Base-by-base conservation (phyloP, 768 basidiomycete genomes). In the Lentinula lateritia region DNA sequence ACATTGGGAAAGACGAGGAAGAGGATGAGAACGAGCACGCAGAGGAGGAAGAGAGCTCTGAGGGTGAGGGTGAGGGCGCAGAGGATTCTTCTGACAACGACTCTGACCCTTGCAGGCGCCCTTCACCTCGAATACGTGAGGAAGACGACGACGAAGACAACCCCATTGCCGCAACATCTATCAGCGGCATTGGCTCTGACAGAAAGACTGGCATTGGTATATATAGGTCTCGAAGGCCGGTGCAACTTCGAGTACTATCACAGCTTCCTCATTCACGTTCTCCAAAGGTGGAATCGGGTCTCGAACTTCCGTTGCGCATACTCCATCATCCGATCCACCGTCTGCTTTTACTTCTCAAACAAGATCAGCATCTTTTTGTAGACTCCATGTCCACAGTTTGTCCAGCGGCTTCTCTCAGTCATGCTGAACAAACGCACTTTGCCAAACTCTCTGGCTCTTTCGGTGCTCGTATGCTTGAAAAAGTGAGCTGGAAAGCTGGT, bases 401-500 rank as follows among this genome's bases (percentile, higher is more conserved):
- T 53, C 75, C 81, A 16, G 75, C 78, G 2, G 76, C 79, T 3
- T 76, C 79, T 4, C 81, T 97, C 18, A 83, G 82, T 18, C 74
- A 84, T 1, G 67, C 79, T 16, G 95, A 98, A 66, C 77, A 80
- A 61, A 78, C 80, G n/a, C 95, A 98, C 70, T 96, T 99, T 72
- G 80, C 76, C 64, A 92, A 90, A 66, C 79, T 98, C 12, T 78
- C 83, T 45, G 82, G 85, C 15, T 80, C 89, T 0, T 88, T 93
- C 63, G 96, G 95, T 66, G 91, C 95, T 18, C 88, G 88, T 61
- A 86, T 98, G 84, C 83, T 99, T 20, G 84, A 84, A 35, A 98
- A 95, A 77, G 94, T 95, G 89, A 97, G 97, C 7, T 99, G 97
- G 96, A 79, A 87, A 69, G 76, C 88, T 0, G 96, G 88, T 3